Evolutionary conservation across 2,329 filamentous ascomycete species (phyloP).

Genomic region (Pyricularia pennisetigena): DNA sequence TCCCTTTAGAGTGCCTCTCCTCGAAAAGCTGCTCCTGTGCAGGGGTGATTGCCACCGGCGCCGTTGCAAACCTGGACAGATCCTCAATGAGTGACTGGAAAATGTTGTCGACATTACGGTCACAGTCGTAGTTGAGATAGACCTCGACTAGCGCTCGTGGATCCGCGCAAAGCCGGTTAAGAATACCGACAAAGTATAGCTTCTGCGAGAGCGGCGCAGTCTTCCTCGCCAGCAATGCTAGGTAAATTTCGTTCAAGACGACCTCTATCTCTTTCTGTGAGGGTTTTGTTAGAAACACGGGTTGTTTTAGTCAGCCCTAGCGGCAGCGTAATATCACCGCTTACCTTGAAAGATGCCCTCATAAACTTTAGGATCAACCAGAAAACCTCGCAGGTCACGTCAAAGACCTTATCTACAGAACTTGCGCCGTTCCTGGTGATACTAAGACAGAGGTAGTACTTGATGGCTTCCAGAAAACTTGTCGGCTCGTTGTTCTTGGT

Average conservation of each 20-base stretch:
- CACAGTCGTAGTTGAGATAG: slow-evolving; percentile 97
- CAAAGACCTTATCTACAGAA: slow-evolving; percentile 84
- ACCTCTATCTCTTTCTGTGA: slow-evolving; percentile 88
- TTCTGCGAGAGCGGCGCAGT: slow-evolving; percentile 86
- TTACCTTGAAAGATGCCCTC: slow-evolving; percentile 86
- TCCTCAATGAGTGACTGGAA: slow-evolving; percentile 95
- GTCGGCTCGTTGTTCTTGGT: slow-evolving; percentile 83
- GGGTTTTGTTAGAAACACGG: not conserved
- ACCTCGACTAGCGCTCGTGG: slow-evolving; percentile 85
- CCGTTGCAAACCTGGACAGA: slow-evolving; percentile 75
- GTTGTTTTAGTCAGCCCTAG: not conserved
- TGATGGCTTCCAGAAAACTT: slow-evolving; percentile 86
- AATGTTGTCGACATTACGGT: slow-evolving; percentile 90
- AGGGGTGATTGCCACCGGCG: slow-evolving; percentile 64
- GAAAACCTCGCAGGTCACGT: slow-evolving; percentile 94
- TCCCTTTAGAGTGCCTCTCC: slow-evolving; percentile 58
- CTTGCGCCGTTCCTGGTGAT: slow-evolving; percentile 92
- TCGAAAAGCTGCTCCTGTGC: slow-evolving; percentile 80
- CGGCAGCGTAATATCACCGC: not conserved
- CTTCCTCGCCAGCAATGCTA: slow-evolving; percentile 80
- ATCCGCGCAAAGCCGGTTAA: slow-evolving; percentile 77
- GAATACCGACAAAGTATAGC: slow-evolving; percentile 77
- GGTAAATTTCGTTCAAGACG: slow-evolving; percentile 93
- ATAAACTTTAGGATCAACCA: slow-evolving; percentile 95
- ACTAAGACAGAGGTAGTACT: slow-evolving; percentile 92